Conservation (phyloP, 1,284 basidiomycete genomes). For the Irpex sp. region DNA sequence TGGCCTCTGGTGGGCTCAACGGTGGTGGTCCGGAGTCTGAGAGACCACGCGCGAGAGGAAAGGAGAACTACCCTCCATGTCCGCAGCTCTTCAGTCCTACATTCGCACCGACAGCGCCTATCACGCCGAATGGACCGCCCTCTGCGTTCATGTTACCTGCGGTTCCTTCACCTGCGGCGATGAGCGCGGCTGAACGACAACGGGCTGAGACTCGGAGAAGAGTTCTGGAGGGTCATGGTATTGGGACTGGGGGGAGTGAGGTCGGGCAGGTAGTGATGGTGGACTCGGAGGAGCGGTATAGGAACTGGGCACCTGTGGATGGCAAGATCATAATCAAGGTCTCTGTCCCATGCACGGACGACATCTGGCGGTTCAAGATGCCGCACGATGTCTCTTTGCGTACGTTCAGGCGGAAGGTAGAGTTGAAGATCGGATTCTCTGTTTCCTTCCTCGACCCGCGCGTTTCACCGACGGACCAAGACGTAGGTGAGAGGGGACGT, state of each 20-base stretch:
- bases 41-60: conserved; percentile 13
- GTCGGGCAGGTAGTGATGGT: background rate
- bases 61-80: conserved; percentile 13
- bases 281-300: background rate
- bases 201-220: no score
- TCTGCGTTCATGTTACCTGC: background rate
- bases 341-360: conserved; percentile 35
- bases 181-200: background rate
- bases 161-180: background rate
- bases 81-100: background rate
- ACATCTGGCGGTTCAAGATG: conserved; percentile 37
- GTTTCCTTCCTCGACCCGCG: conserved; percentile 24
- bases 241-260: no score
- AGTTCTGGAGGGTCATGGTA: no score
- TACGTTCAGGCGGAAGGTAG: conserved; percentile 30
- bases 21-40: background rate
- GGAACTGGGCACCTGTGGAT: conserved; percentile 29
- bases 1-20: conserved; percentile 10
- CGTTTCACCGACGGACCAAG: background rate
- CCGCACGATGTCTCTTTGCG: conserved; percentile 27
- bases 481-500: background rate
- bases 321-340: conserved; percentile 38
- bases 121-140: background rate
- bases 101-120: background rate
- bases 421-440: conserved; percentile 32